phyloP scores from a whole-genome alignment of 306 rosid genomes.

The Inga oerstediana region DNA sequence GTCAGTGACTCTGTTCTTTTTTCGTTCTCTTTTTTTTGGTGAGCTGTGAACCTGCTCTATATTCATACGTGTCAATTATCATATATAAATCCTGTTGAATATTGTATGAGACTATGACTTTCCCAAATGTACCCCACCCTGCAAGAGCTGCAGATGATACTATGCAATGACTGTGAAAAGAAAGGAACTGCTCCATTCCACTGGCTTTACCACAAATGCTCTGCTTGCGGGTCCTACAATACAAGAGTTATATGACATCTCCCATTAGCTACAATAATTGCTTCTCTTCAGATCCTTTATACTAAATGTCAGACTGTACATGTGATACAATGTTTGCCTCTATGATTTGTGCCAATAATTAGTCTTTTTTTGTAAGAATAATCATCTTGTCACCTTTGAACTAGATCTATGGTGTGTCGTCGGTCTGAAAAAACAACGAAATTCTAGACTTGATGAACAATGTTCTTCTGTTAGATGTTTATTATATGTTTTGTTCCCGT shows the following conservation, averaged over 20 bases:
- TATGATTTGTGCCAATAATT: constrained; percentile 20
- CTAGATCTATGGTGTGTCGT: not conserved
- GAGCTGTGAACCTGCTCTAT: not conserved
- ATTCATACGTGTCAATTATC: constrained; percentile 12
- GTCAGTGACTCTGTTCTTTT: constrained; percentile 41
- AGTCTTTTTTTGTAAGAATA: constrained; percentile 18
- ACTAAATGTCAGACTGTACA: constrained; percentile 35
- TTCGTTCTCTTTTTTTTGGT: not conserved
- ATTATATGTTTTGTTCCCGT: constrained; percentile 7
- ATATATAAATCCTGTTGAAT: not conserved
- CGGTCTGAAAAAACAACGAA: constrained; percentile 23
- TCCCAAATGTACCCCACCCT: constrained; percentile 23
- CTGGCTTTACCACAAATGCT: constrained; percentile 87
- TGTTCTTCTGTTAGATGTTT: constrained; percentile 14
- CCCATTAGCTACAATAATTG: constrained; percentile 33
- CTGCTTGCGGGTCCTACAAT: constrained; percentile 82
- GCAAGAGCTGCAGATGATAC: constrained; percentile 64
- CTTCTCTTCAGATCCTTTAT: constrained; percentile 42
- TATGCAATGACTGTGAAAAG: constrained; percentile 94
- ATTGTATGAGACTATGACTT: constrained; percentile 1
- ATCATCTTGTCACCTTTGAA: constrained; percentile 9
- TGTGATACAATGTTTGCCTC: constrained; percentile 22
- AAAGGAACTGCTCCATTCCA: constrained; percentile 81
- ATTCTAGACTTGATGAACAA: constrained; percentile 2
- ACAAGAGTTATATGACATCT: constrained; percentile 67